Percentiles rank a stretch among this genome's conserved stretches.
These are phyloP conservation scores for Mrakia blollopis DNA, from an alignment of 768 basidiomycete species.

Conservation along the genomic window DNA sequence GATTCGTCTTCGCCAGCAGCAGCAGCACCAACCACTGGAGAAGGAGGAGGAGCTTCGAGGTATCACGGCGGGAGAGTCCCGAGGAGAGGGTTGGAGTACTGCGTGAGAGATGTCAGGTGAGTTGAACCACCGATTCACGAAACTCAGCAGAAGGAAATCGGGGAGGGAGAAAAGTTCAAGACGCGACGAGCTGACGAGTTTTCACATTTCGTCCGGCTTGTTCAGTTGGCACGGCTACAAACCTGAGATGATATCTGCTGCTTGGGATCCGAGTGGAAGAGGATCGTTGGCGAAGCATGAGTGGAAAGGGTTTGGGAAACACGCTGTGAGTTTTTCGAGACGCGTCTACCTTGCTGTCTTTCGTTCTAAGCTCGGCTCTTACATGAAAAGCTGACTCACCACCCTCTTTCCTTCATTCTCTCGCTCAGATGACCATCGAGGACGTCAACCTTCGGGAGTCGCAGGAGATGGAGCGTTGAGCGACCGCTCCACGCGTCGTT, in stretches of 20 bases:
- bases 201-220: neutral
- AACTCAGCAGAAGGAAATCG: no score
- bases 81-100: constrained; percentile 4
- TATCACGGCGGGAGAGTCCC: neutral
- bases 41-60: neutral
- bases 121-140: neutral
- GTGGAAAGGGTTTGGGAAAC: constrained; percentile 66
- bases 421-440: no score
- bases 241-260: constrained; percentile 86
- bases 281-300: constrained; percentile 87
- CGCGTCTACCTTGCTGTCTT: neutral
- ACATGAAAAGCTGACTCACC: no score
- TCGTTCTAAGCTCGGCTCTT: neutral
- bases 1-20: constrained; percentile 4
- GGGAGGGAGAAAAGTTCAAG: neutral
- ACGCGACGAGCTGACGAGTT: neutral
- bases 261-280: constrained; percentile 64
- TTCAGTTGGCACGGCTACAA: constrained; percentile 76
- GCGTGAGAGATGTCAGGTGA: constrained; percentile 25
- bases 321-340: constrained; percentile 14
- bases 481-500: no score
- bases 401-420: no score
- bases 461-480: no score
- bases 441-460: no score
- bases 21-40: neutral